Evolutionary conservation across 768 basidiomycete genomes (phyloP).

Genomic region (Hydnum rufescens): DNA sequence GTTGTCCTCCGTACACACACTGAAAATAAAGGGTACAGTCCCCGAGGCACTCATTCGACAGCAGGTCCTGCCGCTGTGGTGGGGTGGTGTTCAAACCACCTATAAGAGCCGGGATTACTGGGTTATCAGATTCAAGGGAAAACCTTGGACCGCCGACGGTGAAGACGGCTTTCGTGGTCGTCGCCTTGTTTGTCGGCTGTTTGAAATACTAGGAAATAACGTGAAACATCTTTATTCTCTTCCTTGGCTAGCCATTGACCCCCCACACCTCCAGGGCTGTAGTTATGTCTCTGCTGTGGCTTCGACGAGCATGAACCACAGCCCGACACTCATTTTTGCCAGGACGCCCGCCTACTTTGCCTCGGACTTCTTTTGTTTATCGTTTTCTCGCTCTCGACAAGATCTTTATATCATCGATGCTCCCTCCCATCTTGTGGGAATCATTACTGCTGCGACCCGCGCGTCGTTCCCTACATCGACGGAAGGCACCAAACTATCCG

Average conservation of each 20-base stretch:
- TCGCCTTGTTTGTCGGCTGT: not conserved
- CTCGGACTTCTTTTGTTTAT: not conserved
- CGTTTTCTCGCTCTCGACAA: not conserved
- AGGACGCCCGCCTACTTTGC: not conserved
- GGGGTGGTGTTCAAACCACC: not conserved
- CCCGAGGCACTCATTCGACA: not conserved
- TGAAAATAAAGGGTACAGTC: not conserved
- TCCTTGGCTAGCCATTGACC: not conserved
- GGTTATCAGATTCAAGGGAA: not conserved
- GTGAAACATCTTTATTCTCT: not conserved
- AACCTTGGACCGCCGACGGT: not conserved
- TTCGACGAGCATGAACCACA: not conserved
- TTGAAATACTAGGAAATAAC: not conserved
- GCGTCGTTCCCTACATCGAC: not conserved
- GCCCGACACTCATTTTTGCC: not conserved
- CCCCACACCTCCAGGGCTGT: not conserved
- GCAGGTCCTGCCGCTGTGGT: not conserved
- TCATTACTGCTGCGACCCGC: not conserved
- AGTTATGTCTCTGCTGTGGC: not conserved
- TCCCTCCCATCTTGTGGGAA: not conserved
- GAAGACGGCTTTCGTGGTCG: not conserved
- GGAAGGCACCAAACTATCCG: not conserved
- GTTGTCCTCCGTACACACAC: not conserved
- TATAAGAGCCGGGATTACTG: not conserved
- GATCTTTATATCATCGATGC: constrained; percentile 1